Conservation (phyloP, 768 basidiomycete genomes). For the Xanthoconium purpureum region DNA sequence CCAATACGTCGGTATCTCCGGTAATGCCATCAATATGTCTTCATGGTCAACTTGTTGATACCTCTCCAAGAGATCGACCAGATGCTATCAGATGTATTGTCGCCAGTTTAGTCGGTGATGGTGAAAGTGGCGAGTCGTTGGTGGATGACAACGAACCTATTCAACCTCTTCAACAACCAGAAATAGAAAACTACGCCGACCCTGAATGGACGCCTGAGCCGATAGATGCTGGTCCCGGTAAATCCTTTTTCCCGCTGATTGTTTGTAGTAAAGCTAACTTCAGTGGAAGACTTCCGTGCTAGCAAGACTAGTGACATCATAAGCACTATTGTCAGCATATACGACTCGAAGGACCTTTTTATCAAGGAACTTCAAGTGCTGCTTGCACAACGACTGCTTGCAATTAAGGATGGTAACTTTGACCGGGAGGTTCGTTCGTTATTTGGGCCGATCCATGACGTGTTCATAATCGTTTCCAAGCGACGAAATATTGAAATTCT, state of each 20-base stretch:
- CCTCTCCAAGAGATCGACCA: conserved; percentile 60
- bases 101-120: conserved; percentile 83
- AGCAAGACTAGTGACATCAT: conserved; percentile 92
- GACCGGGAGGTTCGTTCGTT: conserved; percentile 54
- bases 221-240: conserved; percentile 92
- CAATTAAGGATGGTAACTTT: conserved; percentile 73
- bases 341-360: conserved; percentile 95
- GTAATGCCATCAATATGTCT: conserved; percentile 36
- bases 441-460: background rate
- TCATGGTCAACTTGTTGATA: background rate
- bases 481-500: conserved; percentile 90
- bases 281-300: conserved; percentile 73
- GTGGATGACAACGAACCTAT: conserved; percentile 83
- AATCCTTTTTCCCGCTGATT: conserved; percentile 12
- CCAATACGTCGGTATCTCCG: conserved; percentile 88
- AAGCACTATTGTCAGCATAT: conserved; percentile 95
- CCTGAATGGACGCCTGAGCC: conserved; percentile 96
- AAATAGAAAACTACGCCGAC: conserved; percentile 85
- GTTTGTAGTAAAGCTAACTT: background rate
- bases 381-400: conserved; percentile 81
- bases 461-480: conserved; percentile 38
- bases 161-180: conserved; percentile 67
- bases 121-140: conserved; percentile 74
- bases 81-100: conserved; percentile 96
- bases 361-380: conserved; percentile 93